Conservation (phyloP, 78 protist genomes). For the Emiliania huxleyi region DNA sequence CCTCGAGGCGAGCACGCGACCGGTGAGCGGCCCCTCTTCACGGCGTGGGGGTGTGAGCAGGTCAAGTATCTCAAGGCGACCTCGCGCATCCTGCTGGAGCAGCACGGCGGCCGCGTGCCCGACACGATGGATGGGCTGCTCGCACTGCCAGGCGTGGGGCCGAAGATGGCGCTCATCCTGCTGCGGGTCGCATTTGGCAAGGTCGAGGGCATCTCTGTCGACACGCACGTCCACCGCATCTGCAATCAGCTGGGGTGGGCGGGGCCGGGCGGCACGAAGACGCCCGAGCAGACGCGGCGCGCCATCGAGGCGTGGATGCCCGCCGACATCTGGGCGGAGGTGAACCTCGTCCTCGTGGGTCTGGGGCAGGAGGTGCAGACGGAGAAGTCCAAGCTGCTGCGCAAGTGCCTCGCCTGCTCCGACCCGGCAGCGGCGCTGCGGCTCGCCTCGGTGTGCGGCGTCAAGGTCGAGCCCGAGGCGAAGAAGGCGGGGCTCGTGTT, state of each 20-base stretch:
- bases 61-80: too few relatives aligned
- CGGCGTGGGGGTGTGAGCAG: too few relatives aligned
- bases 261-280: too few relatives aligned
- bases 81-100: too few relatives aligned
- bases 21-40: too few relatives aligned
- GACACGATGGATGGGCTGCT: too few relatives aligned
- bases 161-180: not conserved
- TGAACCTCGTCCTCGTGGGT: not conserved
- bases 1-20: too few relatives aligned
- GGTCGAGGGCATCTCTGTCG: not conserved
- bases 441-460: not conserved
- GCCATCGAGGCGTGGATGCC: slow-evolving; percentile 71
- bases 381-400: not conserved
- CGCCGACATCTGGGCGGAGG: slow-evolving; percentile 19
- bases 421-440: not conserved
- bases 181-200: not conserved
- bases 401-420: not conserved
- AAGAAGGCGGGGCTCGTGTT: too few relatives aligned
- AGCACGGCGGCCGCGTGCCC: too few relatives aligned
- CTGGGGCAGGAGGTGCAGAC: not conserved
- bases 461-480: not conserved
- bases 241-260: not conserved
- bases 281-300: too few relatives aligned
- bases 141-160: not conserved
- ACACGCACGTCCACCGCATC: not conserved